Evolutionary conservation across 306 rosid genomes (phyloP).

Genomic region (Lathyrus sativus): DNA sequence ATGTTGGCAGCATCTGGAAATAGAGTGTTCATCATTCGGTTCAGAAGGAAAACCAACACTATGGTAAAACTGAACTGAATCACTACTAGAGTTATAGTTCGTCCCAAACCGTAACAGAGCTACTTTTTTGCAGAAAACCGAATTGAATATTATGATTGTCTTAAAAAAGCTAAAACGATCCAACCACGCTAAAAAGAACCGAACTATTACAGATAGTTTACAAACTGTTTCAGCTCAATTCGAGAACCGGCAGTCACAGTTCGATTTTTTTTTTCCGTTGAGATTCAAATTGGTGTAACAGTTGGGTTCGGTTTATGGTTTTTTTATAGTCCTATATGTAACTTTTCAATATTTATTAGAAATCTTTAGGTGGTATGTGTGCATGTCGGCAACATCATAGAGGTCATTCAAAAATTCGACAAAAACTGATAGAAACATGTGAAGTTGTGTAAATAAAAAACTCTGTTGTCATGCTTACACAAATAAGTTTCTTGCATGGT

Average conservation of each 20-base stretch:
- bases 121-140: background rate
- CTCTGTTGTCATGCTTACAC: constrained; percentile 16
- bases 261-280: background rate
- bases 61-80: background rate
- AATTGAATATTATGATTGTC: background rate
- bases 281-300: background rate
- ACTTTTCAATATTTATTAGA: background rate
- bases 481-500: constrained; percentile 3
- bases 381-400: background rate
- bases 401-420: background rate
- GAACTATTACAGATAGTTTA: background rate
- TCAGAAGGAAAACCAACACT: too few relatives aligned
- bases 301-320: background rate
- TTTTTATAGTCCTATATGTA: background rate
- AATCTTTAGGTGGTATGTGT: background rate
- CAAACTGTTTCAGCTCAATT: background rate
- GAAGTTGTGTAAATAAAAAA: background rate
- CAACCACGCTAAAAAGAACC: background rate
- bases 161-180: background rate
- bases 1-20: background rate
- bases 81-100: too few relatives aligned
- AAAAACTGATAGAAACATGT: constrained; percentile 15
- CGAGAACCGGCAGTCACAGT: background rate
- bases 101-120: background rate
- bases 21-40: background rate